phyloP scores from a whole-genome alignment of 169 alveolate species.

The Plasmodium malariae region DNA sequence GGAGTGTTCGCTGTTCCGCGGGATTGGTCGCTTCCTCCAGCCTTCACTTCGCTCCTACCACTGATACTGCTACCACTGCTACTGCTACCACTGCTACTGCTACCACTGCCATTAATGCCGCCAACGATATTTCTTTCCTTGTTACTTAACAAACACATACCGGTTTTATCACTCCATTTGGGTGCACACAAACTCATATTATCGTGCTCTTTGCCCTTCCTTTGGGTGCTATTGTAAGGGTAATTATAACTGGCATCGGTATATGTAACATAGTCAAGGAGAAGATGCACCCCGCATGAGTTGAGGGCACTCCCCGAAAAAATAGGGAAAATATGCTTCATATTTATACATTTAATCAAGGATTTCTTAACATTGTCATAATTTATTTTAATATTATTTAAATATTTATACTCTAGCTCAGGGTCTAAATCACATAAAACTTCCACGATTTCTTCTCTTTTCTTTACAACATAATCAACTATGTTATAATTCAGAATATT shows the following conservation, averaged over 20 bases:
- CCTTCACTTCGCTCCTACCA: too few species aligned
- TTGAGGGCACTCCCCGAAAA: conserved; percentile 74
- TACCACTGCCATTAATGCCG: too few species aligned
- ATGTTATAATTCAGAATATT: conserved; percentile 20
- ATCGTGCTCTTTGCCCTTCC: too few species aligned
- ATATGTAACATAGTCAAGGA: conserved; percentile 45
- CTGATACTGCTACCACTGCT: too few species aligned
- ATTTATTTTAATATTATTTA: conserved; percentile 38
- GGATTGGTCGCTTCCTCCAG: too few species aligned
- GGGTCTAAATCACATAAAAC: conserved; percentile 67
- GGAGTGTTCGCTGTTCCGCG: too few species aligned
- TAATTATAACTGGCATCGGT: background rate
- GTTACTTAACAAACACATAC: too few species aligned
- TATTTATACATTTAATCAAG: conserved; percentile 15
- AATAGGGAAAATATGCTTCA: conserved; percentile 37
- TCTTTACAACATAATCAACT: conserved; percentile 19
- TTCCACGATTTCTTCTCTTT: conserved; percentile 74
- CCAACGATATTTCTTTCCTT: too few species aligned
- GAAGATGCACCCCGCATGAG: conserved; percentile 52
- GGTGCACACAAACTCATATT: too few species aligned
- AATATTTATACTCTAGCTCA: conserved; percentile 30
- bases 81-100: too few species aligned
- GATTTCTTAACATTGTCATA: conserved; percentile 22
- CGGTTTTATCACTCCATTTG: too few species aligned
- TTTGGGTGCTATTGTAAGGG: too few species aligned